phyloP scores from a whole-genome alignment of 139 green algal genomes.

The Gonium pectorale region DNA sequence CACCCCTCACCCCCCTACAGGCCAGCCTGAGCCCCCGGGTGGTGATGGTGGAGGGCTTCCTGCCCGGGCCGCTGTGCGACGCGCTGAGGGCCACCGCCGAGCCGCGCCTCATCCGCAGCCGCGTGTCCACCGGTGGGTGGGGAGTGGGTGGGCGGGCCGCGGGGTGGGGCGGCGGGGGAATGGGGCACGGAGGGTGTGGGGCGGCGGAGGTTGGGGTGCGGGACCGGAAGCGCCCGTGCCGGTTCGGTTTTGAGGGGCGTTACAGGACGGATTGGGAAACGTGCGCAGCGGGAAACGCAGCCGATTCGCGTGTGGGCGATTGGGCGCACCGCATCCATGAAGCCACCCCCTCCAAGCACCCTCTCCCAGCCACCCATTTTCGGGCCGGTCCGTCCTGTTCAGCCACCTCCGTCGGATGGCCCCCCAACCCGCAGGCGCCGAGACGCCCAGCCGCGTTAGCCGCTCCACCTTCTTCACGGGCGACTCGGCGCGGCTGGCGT shows the following conservation, averaged over 20 bases:
- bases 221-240: too few species aligned
- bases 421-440: slow-evolving; percentile 67
- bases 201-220: too few species aligned
- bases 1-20: background rate
- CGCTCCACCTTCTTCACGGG: slow-evolving; percentile 77
- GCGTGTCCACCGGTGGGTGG: slow-evolving; percentile 46
- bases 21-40: slow-evolving; percentile 45
- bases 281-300: too few species aligned
- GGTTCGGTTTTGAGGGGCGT: too few species aligned
- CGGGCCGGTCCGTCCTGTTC: too few species aligned
- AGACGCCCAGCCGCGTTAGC: slow-evolving; percentile 73
- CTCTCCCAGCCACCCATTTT: too few species aligned
- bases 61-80: slow-evolving; percentile 46
- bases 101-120: slow-evolving; percentile 52
- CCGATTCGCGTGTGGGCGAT: too few species aligned
- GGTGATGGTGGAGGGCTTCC: slow-evolving; percentile 60
- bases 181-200: background rate
- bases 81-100: slow-evolving; percentile 35
- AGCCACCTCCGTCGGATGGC: too few species aligned
- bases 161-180: background rate
- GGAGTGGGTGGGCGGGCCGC: background rate
- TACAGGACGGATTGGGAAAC: too few species aligned
- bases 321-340: too few species aligned
- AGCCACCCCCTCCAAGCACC: too few species aligned
- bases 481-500: slow-evolving; percentile 19